A percentile compares a stretch with the other conserved stretches of the same genome.
phyloP scores from a whole-genome alignment of 2,329 filamentous ascomycete genomes.

The Beauveria sp. region DNA sequence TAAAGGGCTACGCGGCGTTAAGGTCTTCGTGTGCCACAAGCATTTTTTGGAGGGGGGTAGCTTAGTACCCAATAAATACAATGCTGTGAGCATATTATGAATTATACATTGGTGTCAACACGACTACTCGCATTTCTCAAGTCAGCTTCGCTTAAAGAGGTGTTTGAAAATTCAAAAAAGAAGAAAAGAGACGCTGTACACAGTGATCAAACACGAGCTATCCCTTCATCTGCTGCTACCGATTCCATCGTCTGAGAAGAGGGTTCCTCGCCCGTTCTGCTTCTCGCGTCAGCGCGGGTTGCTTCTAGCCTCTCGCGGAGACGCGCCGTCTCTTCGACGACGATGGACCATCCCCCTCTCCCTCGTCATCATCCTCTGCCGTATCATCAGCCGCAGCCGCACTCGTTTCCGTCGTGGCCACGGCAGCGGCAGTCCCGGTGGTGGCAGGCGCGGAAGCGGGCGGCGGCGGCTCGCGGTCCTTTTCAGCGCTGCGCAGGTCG shows the following conservation, averaged over 20 bases:
- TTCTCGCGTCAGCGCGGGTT: not conserved
- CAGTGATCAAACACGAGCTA: not conserved
- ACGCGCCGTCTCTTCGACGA: conserved; percentile 30
- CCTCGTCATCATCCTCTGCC: conserved; percentile 43
- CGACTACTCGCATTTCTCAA: not conserved
- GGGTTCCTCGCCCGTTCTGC: not conserved
- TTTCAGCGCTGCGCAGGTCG: conserved; percentile 68
- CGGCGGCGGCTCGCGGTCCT: conserved; percentile 34
- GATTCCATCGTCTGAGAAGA: not conserved
- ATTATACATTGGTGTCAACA: not conserved
- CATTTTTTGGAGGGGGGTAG: not conserved
- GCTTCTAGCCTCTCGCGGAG: conserved; percentile 25
- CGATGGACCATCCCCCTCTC: conserved; percentile 30
- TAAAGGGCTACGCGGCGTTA: not conserved
- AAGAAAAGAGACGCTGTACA: not conserved
- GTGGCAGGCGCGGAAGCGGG: conserved; percentile 2
- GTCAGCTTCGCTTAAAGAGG: not conserved
- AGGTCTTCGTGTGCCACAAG: not conserved
- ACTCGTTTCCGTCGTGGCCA: not conserved
- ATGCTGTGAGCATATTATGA: not conserved
- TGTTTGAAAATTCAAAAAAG: not conserved
- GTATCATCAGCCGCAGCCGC: conserved; percentile 30
- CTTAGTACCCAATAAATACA: not conserved
- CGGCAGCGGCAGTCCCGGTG: not conserved
- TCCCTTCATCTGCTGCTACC: not conserved